These are phyloP conservation scores for Grosmannia huntii DNA, from an alignment of 2,329 filamentous ascomycete genomes.

Conservation along the genomic window DNA sequence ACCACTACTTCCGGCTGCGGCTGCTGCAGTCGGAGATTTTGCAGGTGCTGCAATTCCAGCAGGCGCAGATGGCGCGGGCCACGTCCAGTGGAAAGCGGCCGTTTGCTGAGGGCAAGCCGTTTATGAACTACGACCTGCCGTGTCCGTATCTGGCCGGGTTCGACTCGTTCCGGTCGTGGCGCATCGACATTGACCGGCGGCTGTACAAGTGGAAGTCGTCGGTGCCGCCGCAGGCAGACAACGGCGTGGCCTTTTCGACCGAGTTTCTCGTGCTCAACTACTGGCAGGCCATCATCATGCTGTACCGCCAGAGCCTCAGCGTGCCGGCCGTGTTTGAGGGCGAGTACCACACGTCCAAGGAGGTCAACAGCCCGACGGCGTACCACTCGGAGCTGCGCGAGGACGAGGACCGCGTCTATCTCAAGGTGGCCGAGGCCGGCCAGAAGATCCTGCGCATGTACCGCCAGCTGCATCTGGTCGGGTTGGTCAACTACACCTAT, in stretches of 20 bases:
- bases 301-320: conserved; percentile 81
- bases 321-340: conserved; percentile 75
- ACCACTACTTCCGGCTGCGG: conserved; percentile 84
- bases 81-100: conserved; percentile 51
- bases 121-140: conserved; percentile 64
- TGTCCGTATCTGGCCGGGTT: conserved; percentile 79
- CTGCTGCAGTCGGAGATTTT: conserved; percentile 89
- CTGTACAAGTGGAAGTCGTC: conserved; percentile 77
- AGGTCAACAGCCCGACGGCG: conserved; percentile 49
- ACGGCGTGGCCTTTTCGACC: conserved; percentile 77
- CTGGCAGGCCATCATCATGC: conserved; percentile 93
- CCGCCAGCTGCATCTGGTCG: conserved; percentile 73
- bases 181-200: conserved; percentile 72
- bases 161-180: conserved; percentile 77
- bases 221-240: conserved; percentile 64
- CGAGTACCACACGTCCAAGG: conserved; percentile 56
- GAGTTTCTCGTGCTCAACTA: conserved; percentile 93
- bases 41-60: conserved; percentile 85
- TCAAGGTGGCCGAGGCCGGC: conserved; percentile 90
- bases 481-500: conserved; percentile 92
- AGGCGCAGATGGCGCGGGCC: conserved; percentile 65
- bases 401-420: conserved; percentile 82
- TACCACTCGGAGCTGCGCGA: conserved; percentile 54
- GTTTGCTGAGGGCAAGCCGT: conserved; percentile 44
- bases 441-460: conserved; percentile 88